A percentile compares a stretch with the other conserved stretches of the same genome.
Conservation (phyloP, 2,329 filamentous ascomycete species). For the Aspergillus floridensis region DNA sequence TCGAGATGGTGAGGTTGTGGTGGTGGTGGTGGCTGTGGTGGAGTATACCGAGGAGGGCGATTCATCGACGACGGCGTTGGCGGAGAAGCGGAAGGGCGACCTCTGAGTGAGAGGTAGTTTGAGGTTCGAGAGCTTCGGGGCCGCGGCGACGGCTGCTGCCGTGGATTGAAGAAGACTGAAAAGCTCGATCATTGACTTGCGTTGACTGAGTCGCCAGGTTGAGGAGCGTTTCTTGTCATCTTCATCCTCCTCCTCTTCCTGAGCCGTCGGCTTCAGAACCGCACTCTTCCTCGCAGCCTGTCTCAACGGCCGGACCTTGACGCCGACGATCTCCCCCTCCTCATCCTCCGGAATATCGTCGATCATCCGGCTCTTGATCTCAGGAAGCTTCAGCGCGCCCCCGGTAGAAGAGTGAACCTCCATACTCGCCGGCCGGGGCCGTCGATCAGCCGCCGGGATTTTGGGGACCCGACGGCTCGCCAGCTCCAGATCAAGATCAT, state of each 20-base stretch:
- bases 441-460: background rate
- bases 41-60: background rate
- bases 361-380: constrained; percentile 17
- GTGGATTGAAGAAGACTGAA: constrained; percentile 17
- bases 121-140: constrained; percentile 5
- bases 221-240: constrained; percentile 8
- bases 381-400: constrained; percentile 6
- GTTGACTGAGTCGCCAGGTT: constrained; percentile 13
- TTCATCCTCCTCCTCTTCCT: background rate
- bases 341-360: constrained; percentile 22
- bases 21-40: background rate
- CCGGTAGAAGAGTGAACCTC: constrained; percentile 2
- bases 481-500: constrained; percentile 3
- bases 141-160: constrained; percentile 1
- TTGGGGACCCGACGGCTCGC: background rate
- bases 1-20: too few relatives aligned
- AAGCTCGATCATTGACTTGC: constrained; percentile 23
- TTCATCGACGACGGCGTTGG: background rate
- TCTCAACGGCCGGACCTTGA: background rate
- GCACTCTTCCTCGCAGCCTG: background rate
- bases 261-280: background rate
- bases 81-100: background rate
- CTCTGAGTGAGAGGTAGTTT: constrained; percentile 1
- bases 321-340: constrained; percentile 6
- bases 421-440: constrained; percentile 1